Percentiles rank a stretch among this genome's conserved stretches.
phyloP scores from a whole-genome alignment of 2,329 filamentous ascomycete genomes.

The Tolypocladium endophyticum region DNA sequence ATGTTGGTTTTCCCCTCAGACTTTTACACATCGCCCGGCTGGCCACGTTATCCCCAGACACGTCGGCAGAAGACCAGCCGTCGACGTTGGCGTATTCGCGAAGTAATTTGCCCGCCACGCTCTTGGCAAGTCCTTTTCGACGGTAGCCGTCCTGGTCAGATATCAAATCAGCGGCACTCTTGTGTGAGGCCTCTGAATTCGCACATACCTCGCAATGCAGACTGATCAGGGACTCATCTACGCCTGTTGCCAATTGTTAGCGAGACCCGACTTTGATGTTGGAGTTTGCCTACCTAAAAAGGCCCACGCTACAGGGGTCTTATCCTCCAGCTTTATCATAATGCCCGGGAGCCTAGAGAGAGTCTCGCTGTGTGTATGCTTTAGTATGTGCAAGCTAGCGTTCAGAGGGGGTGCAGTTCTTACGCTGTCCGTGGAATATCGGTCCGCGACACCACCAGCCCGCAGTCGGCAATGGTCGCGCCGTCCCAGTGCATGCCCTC shows the following conservation, averaged over 20 bases:
- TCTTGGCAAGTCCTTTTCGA: conserved; percentile 52
- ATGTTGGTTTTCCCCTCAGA: conserved; percentile 44
- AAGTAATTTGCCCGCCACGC: conserved; percentile 47
- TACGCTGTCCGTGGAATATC: conserved; percentile 44
- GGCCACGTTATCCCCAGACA: conserved; percentile 46
- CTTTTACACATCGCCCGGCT: conserved; percentile 54
- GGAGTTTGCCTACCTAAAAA: conserved; percentile 34
- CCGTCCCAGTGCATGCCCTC: conserved; percentile 44
- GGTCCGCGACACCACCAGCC: conserved; percentile 42
- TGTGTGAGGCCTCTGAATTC: background rate
- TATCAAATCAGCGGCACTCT: background rate
- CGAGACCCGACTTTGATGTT: background rate
- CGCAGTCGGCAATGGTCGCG: conserved; percentile 41
- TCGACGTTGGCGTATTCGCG: conserved; percentile 35
- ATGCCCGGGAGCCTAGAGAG: conserved; percentile 34
- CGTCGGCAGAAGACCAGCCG: conserved; percentile 51
- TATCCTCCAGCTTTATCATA: conserved; percentile 33
- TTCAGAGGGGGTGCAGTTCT: conserved; percentile 1
- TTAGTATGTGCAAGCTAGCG: background rate
- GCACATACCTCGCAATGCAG: conserved; percentile 44
- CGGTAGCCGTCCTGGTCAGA: conserved; percentile 38
- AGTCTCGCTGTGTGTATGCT: conserved; percentile 14
- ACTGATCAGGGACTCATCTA: conserved; percentile 50
- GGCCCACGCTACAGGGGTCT: conserved; percentile 50
- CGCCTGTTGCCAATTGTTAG: conserved; percentile 23